Evolutionary conservation across 441 rosid species (phyloP).

Genomic region (Lepidium campestre): DNA sequence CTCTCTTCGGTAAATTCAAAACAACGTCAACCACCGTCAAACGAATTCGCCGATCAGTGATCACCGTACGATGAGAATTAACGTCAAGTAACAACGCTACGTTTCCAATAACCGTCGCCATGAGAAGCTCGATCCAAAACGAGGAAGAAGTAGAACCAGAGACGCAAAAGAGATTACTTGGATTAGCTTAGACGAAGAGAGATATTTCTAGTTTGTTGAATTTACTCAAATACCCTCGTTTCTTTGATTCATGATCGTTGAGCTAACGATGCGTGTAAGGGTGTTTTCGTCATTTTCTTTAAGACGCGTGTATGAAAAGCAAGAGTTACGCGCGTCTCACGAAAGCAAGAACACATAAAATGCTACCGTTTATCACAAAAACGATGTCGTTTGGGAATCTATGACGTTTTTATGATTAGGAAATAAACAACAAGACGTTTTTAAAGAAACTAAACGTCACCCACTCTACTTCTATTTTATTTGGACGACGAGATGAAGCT

Average conservation of each 20-base stretch:
- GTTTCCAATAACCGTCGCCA: constrained; percentile 76
- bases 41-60: constrained; percentile 59
- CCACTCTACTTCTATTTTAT: background rate
- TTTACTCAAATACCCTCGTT: constrained; percentile 29
- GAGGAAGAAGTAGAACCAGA: constrained; percentile 20
- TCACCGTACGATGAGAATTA: constrained; percentile 37
- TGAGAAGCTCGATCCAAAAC: constrained; percentile 15
- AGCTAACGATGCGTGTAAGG: constrained; percentile 15
- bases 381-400: background rate
- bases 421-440: background rate
- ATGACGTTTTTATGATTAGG: background rate
- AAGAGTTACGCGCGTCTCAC: constrained; percentile 34
- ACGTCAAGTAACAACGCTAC: constrained; percentile 54
- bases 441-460: background rate
- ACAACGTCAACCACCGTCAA: constrained; percentile 41
- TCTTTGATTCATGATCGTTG: background rate
- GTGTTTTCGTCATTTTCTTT: constrained; percentile 21
- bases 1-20: constrained; percentile 49
- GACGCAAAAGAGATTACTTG: background rate
- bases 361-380: background rate
- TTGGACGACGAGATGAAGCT: background rate
- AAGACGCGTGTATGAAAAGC: constrained; percentile 45
- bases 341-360: background rate
- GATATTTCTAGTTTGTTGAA: constrained; percentile 31
- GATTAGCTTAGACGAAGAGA: background rate